Evolutionary conservation across 805 yeast species (phyloP).

Genomic region (Alloascoidea hylecoeti): DNA sequence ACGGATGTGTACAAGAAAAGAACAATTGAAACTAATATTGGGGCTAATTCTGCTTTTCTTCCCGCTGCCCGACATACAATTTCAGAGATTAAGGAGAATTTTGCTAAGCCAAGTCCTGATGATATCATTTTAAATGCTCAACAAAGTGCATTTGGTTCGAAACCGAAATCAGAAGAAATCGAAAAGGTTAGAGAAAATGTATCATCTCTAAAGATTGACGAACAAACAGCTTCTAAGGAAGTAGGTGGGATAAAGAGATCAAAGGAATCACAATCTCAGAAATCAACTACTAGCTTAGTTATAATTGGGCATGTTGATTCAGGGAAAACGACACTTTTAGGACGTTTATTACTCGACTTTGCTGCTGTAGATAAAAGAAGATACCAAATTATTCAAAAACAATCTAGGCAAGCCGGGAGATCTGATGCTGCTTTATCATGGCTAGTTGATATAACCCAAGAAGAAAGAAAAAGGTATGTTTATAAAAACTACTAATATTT

Average conservation of each 20-base stretch:
- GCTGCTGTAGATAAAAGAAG: conserved; percentile 53
- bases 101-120: conserved; percentile 71
- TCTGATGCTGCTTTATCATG: conserved; percentile 53
- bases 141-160: conserved; percentile 12
- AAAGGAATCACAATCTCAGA: background rate
- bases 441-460: conserved; percentile 71
- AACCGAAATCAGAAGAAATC: background rate
- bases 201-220: too few species aligned
- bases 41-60: background rate
- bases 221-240: too few species aligned
- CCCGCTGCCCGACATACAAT: background rate
- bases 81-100: conserved; percentile 29
- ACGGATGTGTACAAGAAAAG: too few species aligned
- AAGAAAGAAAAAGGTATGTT: conserved; percentile 34
- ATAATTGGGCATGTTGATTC: conserved; percentile 57
- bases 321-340: conserved; percentile 73
- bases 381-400: too few species aligned
- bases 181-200: background rate
- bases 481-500: background rate
- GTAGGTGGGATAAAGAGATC: background rate
- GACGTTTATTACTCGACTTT: conserved; percentile 51
- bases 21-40: too few species aligned
- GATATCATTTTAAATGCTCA: conserved; percentile 55
- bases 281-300: background rate
- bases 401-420: too few species aligned